phyloP scores from a whole-genome alignment of 352 stramenopile species.

The Saprolegnia diclina region DNA sequence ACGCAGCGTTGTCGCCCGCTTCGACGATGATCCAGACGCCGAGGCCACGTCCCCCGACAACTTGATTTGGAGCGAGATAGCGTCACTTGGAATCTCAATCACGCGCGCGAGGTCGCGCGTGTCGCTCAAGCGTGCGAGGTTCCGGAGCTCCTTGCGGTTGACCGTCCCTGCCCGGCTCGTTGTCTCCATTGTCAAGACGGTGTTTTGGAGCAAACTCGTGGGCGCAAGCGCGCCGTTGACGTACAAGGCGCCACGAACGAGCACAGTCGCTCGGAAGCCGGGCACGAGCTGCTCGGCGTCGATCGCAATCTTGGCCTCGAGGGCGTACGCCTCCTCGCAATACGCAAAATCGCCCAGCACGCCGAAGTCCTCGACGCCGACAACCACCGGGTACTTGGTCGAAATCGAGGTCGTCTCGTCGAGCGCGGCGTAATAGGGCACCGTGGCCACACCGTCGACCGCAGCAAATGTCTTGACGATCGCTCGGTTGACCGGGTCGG shows the following conservation, averaged over 20 bases:
- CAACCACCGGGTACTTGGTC: constrained; percentile 37
- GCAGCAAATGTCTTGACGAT: constrained; percentile 29
- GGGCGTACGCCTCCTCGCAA: constrained; percentile 32
- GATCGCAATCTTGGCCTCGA: constrained; percentile 43
- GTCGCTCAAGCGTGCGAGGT: constrained; percentile 31
- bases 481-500: constrained; percentile 30
- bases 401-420: constrained; percentile 31
- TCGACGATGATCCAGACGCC: constrained; percentile 26
- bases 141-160: constrained; percentile 32
- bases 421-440: constrained; percentile 38
- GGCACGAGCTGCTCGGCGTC: constrained; percentile 50
- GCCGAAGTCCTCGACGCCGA: constrained; percentile 40
- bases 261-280: constrained; percentile 23
- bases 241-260: constrained; percentile 4
- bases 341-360: constrained; percentile 42
- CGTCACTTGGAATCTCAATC: constrained; percentile 26
- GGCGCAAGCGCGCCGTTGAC: constrained; percentile 4
- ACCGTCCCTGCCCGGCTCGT: constrained; percentile 29
- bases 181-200: constrained; percentile 32
- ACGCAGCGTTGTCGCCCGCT: constrained; percentile 31
- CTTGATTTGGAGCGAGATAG: constrained; percentile 21
- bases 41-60: constrained; percentile 22
- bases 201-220: constrained; percentile 26
- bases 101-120: not conserved
- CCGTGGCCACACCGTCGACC: constrained; percentile 33